phyloP scores from a whole-genome alignment of 441 rosid species.

The Populus hybrid region DNA sequence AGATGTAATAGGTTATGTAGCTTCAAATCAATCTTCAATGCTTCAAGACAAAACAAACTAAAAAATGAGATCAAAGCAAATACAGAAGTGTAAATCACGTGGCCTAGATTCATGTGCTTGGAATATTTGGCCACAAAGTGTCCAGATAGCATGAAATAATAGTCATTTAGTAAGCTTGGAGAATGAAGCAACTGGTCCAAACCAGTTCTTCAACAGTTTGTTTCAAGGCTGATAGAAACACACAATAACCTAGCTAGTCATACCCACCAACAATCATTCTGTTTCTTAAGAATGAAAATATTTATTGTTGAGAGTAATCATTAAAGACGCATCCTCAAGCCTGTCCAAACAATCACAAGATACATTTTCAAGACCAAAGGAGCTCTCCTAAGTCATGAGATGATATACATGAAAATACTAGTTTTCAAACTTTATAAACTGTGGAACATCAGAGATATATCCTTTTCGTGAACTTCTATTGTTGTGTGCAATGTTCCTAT shows the following conservation, averaged over 20 bases:
- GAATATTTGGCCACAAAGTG: background rate
- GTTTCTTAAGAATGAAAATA: background rate
- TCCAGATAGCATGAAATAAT: background rate
- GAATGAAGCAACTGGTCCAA: background rate
- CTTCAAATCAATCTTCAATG: background rate
- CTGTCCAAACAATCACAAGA: background rate
- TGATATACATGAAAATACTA: background rate
- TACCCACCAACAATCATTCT: background rate
- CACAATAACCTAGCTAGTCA: background rate
- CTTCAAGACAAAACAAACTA: background rate
- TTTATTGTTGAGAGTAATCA: background rate
- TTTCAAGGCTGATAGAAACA: background rate
- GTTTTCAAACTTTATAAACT: background rate
- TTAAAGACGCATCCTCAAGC: background rate
- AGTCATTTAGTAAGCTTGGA: background rate
- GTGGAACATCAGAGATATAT: background rate
- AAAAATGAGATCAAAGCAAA: background rate
- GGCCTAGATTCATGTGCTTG: background rate
- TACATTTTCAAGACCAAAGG: background rate
- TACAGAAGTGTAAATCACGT: background rate
- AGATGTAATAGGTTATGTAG: background rate
- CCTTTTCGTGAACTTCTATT: background rate
- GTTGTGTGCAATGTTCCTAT: background rate
- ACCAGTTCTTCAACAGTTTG: background rate
- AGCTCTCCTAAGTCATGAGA: background rate